Conservation (phyloP, 768 basidiomycete species). For the Trametes gibbosa region DNA sequence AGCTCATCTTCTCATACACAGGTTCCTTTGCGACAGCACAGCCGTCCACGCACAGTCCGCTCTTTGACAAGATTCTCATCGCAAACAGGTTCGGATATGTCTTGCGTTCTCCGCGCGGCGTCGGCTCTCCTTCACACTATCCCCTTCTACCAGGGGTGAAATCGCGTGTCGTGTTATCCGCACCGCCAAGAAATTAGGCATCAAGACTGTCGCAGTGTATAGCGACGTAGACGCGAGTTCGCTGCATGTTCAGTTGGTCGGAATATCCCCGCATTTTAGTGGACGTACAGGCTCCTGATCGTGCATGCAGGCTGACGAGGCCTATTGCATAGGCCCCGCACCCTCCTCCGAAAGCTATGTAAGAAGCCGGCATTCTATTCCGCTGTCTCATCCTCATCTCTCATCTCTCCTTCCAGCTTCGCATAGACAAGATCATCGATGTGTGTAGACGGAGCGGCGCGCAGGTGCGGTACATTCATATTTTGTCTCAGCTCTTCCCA, state of each 20-base stretch:
- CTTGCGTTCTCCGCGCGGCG: too few relatives aligned
- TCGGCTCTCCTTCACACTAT: neutral
- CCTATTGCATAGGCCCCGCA: constrained; percentile 81
- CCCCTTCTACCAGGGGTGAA: constrained; percentile 62
- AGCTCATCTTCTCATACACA: neutral
- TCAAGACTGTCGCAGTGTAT: constrained; percentile 90
- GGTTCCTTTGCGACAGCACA: neutral
- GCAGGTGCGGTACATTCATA: constrained; percentile 51
- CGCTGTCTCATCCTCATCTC: neutral
- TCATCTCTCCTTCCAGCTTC: constrained; percentile 46
- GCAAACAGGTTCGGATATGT: constrained; percentile 69
- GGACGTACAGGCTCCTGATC: too few relatives aligned
- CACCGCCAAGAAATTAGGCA: constrained; percentile 83
- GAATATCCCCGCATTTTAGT: constrained; percentile 7
- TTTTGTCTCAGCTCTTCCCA: neutral
- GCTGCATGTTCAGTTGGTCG: constrained; percentile 78
- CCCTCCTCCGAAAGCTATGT: constrained; percentile 89
- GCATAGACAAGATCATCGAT: constrained; percentile 86
- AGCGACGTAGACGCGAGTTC: constrained; percentile 82
- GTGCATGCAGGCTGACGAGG: constrained; percentile 47
- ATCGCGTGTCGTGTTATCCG: constrained; percentile 95
- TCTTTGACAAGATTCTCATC: constrained; percentile 89
- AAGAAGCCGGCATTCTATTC: constrained; percentile 29
- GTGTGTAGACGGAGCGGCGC: constrained; percentile 80
- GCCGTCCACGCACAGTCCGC: constrained; percentile 37